Evolutionary conservation across 345 rosid genomes (phyloP).

Genomic region (Geranium brycei): DNA sequence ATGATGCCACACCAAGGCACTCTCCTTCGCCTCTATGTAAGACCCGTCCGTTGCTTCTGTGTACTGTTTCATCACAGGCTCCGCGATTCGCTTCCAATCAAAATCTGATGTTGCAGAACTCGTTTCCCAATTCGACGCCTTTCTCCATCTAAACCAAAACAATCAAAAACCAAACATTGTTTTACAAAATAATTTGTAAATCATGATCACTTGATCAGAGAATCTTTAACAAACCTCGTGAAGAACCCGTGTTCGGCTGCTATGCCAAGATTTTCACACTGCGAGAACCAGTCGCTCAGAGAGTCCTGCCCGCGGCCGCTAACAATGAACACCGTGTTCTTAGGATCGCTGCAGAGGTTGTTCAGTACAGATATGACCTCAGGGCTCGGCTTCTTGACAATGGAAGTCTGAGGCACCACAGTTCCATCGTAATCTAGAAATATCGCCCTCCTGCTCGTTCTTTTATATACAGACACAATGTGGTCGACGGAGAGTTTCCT

Average conservation of each 20-base stretch:
- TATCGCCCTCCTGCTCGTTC: conserved; percentile 55
- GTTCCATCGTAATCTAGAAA: conserved; percentile 77
- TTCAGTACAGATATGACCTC: conserved; percentile 45
- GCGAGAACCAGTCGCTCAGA: conserved; percentile 51
- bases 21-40: conserved; percentile 61
- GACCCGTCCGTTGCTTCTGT: conserved; percentile 87
- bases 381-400: conserved; percentile 42
- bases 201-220: no score
- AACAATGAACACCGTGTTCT: conserved; percentile 57
- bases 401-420: conserved; percentile 47
- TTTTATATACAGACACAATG: conserved; percentile 44
- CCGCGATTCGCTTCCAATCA: conserved; percentile 67
- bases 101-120: conserved; percentile 40
- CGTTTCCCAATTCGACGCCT: conserved; percentile 52
- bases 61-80: conserved; percentile 71
- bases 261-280: conserved; percentile 61
- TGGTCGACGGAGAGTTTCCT: conserved; percentile 49
- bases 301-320: conserved; percentile 61
- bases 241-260: conserved; percentile 86
- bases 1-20: conserved; percentile 88
- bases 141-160: conserved; percentile 39
- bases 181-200: conserved; percentile 3
- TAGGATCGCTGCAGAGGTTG: conserved; percentile 48
- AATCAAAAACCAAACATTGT: neutral
- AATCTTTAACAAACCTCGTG: conserved; percentile 28